These are phyloP conservation scores for Eimeria brunetti DNA, from an alignment of 169 alveolate species.

Conservation along the genomic window DNA sequence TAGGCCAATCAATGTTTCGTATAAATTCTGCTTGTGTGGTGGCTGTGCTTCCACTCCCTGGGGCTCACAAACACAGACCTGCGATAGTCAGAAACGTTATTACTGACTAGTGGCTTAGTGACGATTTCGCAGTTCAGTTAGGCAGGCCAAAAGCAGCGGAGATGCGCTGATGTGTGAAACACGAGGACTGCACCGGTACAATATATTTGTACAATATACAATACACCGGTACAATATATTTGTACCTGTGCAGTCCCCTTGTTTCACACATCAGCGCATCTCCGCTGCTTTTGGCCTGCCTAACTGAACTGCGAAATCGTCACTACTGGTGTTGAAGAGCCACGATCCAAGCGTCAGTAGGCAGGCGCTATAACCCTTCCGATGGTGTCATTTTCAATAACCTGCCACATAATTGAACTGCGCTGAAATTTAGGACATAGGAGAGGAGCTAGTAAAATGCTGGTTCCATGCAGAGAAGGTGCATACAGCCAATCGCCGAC, in stretches of 20 bases:
- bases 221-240: too few species aligned
- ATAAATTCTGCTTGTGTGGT: not conserved
- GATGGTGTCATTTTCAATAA: not conserved
- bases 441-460: slow-evolving; percentile 37
- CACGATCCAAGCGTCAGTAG: not conserved
- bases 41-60: not conserved
- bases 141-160: not conserved
- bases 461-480: slow-evolving; percentile 11
- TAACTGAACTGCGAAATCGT: not conserved
- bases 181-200: not conserved
- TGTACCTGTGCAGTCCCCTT: not conserved
- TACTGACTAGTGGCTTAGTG: not conserved
- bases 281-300: not conserved
- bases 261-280: not conserved
- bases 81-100: not conserved
- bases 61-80: not conserved
- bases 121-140: not conserved
- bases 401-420: not conserved
- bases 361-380: not conserved
- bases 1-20: not conserved
- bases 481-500: slow-evolving; percentile 14
- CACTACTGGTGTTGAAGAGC: not conserved
- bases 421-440: not conserved
- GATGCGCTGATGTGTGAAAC: not conserved
- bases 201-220: too few species aligned